A percentile compares a stretch with the other conserved stretches of the same genome.
Evolutionary conservation across 441 rosid species (phyloP).

Genomic region (Gossypium schwendimanii): DNA sequence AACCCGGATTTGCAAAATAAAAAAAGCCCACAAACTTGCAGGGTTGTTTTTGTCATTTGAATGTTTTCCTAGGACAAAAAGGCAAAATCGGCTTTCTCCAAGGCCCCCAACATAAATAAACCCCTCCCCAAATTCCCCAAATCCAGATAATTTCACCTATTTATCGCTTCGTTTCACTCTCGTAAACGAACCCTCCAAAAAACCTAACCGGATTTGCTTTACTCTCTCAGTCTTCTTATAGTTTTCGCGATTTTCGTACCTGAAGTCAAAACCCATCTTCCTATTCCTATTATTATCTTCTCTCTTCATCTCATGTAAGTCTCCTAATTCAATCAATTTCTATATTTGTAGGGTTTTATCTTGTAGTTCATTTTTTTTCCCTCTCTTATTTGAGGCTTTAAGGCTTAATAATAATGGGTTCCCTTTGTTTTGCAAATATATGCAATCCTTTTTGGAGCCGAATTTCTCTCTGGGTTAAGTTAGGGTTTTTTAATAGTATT

Average conservation of each 20-base stretch:
- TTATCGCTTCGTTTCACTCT: neutral
- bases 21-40: neutral
- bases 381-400: neutral
- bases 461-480: neutral
- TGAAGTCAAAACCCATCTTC: neutral
- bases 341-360: constrained; percentile 11
- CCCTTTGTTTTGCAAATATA: neutral
- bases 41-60: neutral
- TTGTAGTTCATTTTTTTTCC: neutral
- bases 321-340: neutral
- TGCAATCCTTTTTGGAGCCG: neutral
- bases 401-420: neutral
- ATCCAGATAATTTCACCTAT: neutral
- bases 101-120: neutral
- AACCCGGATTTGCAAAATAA: neutral
- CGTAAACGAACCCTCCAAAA: neutral
- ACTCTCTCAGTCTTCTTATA: neutral
- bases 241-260: neutral
- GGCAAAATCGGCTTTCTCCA: neutral
- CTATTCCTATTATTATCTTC: neutral
- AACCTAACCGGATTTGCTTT: neutral
- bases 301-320: neutral
- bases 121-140: neutral
- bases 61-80: neutral
- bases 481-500: constrained; percentile 7